Evolutionary conservation across 192 early-diverging fungal species (phyloP).

Genomic region (Umbelopsis isabellina): DNA sequence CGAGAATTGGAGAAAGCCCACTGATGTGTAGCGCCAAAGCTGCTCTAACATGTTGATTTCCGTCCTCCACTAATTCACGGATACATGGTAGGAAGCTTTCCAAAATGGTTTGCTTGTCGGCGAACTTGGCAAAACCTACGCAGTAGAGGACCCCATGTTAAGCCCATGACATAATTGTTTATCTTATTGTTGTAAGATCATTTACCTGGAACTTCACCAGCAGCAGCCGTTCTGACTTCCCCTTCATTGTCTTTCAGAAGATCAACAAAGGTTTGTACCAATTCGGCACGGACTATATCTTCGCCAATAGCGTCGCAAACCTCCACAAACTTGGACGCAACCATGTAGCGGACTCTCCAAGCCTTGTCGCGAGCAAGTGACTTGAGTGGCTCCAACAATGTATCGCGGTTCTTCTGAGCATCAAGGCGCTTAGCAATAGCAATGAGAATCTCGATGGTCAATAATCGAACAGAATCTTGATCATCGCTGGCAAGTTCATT

Average conservation of each 20-base stretch:
- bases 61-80: constrained; percentile 93
- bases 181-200: background rate
- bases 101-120: constrained; percentile 80
- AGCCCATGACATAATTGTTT: background rate
- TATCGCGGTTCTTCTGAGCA: constrained; percentile 76
- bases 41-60: constrained; percentile 96
- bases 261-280: constrained; percentile 82
- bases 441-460: constrained; percentile 93
- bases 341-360: constrained; percentile 99
- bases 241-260: constrained; percentile 97
- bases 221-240: constrained; percentile 93
- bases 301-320: constrained; percentile 76
- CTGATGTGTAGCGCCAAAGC: constrained; percentile 96
- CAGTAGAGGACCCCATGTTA: background rate
- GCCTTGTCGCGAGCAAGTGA: constrained; percentile 87
- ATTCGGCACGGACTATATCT: constrained; percentile 82
- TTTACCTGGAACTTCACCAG: constrained; percentile 86
- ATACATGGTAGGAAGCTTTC: constrained; percentile 87
- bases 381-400: constrained; percentile 76
- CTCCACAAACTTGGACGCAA: constrained; percentile 96
- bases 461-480: constrained; percentile 96
- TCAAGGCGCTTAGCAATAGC: constrained; percentile 83
- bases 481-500: constrained; percentile 80
- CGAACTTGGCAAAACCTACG: constrained; percentile 64
- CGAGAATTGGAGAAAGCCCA: constrained; percentile 92